Base-by-base conservation (phyloP, 2,329 filamentous ascomycete genomes). In the Hymenoscyphus occultus region DNA sequence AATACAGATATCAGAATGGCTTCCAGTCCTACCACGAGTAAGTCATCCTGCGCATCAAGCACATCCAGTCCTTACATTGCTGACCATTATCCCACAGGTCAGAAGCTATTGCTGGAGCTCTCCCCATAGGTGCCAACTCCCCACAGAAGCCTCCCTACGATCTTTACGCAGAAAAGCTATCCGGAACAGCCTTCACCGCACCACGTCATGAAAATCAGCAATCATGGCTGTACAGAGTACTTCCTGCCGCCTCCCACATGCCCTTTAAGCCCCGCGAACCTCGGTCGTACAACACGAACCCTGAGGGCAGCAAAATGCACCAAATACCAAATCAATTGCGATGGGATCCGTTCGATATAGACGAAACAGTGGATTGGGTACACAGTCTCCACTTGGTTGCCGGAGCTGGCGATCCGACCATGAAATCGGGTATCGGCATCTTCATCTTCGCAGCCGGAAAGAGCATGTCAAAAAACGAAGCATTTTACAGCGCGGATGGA, bases 401-500 rank as follows among this genome's bases (percentile, higher is more conserved):
- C 1, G 91, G 91, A 3, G 86, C 91, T 0, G 93, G 93, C 16
- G 90, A 95, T 71, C 88, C 91, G 0, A 89, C 89, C 0, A 83
- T 90, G 76, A 96, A 96, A 78, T 81, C 85, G 19, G 93, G 93
- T 0, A 72, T 96, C 54, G 92, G 90, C 28, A 92, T 95, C 66
- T 88, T 90, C 76, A 86, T 95, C 64, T 96, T 91, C 74, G 89
- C 90, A 0, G 91, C 90, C 0, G 91, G 90, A 22, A 88, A 85
- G 75, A 87, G 88, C 74, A 96, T 97, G 93, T 81, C 82, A 59
- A 78, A 82, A n/a, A 84, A 85, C 48, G 82, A 89, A 60, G 91
- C 91, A 0, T 96, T 93, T 76, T 96, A 94, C 81, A 93, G 90
- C 3, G 89, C 92, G 0, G 91, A 94, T 74, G 91, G 91, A 13